Conservation (phyloP, 345 rosid genomes). For the Boechera retrofracta region DNA sequence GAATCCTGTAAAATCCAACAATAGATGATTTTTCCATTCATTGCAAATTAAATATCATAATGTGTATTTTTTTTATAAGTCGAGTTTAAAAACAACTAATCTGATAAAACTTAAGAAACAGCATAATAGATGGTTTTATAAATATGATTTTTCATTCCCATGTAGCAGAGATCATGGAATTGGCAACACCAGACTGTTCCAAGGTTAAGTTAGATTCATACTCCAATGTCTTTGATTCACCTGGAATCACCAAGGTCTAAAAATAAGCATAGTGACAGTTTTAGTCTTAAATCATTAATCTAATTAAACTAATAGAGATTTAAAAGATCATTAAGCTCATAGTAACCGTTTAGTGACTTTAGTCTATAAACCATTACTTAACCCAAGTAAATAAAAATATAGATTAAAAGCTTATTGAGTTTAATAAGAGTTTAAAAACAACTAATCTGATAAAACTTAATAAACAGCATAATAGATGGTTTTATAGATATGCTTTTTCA, state of each 20-base stretch:
- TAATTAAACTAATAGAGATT: not conserved
- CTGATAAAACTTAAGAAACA: conserved; percentile 32
- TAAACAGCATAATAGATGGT: conserved; percentile 25
- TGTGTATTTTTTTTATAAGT: not conserved
- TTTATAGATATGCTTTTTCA: conserved; percentile 28
- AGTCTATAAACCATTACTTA: not conserved
- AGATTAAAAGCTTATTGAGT: too few species aligned
- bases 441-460: conserved; percentile 33
- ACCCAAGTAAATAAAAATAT: too few species aligned
- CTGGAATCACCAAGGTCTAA: conserved; percentile 53
- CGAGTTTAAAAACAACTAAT: conserved; percentile 14
- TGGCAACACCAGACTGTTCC: conserved; percentile 85
- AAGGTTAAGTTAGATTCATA: conserved; percentile 72
- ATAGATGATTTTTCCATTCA: conserved; percentile 12
- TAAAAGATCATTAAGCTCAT: not conserved
- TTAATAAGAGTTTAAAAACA: not conserved
- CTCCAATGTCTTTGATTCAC: conserved; percentile 76
- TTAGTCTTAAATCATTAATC: conserved; percentile 8
- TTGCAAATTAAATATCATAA: not conserved
- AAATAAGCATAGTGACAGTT: conserved; percentile 22
- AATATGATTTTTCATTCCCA: conserved; percentile 40
- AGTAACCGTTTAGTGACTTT: not conserved
- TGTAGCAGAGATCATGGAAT: conserved; percentile 65
- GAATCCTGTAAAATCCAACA: not conserved
- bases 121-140: conserved; percentile 20